Conservation (phyloP, 257 asterid genomes). For the Solanum ossicruentum region DNA sequence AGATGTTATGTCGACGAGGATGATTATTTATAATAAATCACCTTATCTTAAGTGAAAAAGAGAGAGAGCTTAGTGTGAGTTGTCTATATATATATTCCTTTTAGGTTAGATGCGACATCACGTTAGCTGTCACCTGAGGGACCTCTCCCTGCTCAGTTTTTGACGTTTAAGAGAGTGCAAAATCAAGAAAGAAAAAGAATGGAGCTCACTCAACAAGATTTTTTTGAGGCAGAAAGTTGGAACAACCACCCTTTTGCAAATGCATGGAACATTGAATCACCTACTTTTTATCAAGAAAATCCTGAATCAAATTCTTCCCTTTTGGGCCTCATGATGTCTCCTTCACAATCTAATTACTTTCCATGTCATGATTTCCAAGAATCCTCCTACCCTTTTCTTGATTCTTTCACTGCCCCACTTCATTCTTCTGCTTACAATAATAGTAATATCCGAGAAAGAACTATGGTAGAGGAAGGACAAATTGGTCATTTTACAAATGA, state of each 20-base stretch:
- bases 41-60: not conserved
- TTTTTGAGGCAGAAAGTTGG: slow-evolving; percentile 49
- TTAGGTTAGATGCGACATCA: slow-evolving; percentile 2
- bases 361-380: slow-evolving; percentile 33
- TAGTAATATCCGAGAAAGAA: not conserved
- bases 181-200: slow-evolving; percentile 13
- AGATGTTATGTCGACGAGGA: too few relatives aligned
- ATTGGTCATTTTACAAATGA: not conserved
- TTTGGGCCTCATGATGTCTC: slow-evolving; percentile 24
- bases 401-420: slow-evolving; percentile 18
- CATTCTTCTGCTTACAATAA: slow-evolving; percentile 16
- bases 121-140: not conserved
- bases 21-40: too few relatives aligned
- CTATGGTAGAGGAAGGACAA: not conserved
- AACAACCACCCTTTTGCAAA: slow-evolving; percentile 14
- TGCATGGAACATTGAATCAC: slow-evolving; percentile 22
- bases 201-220: slow-evolving; percentile 36
- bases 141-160: not conserved
- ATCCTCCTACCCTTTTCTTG: slow-evolving; percentile 39
- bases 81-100: not conserved
- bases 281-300: slow-evolving; percentile 21
- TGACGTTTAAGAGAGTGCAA: slow-evolving; percentile 2
- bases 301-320: slow-evolving; percentile 40
- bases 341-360: slow-evolving; percentile 10
- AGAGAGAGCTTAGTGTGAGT: not conserved